Evolutionary conservation across 768 basidiomycete genomes (phyloP).

Genomic region (Imleria badia): DNA sequence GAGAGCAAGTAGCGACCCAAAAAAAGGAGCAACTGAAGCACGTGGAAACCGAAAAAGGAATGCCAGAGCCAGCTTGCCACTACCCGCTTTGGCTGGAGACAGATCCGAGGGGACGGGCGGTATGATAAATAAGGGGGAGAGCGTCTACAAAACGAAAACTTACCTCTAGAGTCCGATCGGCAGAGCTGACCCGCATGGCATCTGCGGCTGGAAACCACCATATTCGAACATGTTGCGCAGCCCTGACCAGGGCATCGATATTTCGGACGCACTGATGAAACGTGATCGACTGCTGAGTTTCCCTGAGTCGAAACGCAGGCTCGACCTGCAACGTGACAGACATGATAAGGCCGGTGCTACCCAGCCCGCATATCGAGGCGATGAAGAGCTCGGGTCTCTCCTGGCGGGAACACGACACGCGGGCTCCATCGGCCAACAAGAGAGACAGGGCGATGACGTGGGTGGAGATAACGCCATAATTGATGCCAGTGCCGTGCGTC

Average conservation of each 20-base stretch:
- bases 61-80: slow-evolving; percentile 67
- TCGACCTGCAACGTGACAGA: slow-evolving; percentile 77
- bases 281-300: slow-evolving; percentile 57
- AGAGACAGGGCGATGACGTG: slow-evolving; percentile 75
- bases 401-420: slow-evolving; percentile 63
- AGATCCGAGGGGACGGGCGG: slow-evolving; percentile 7
- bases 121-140: slow-evolving; percentile 10
- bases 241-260: slow-evolving; percentile 53
- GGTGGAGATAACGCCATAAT: slow-evolving; percentile 78
- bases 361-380: slow-evolving; percentile 89
- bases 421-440: slow-evolving; percentile 72
- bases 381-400: slow-evolving; percentile 76
- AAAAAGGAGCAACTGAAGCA: slow-evolving; percentile 83
- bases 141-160: slow-evolving; percentile 26
- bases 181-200: slow-evolving; percentile 65
- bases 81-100: slow-evolving; percentile 47
- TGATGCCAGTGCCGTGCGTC: slow-evolving; percentile 88
- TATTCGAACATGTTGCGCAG: slow-evolving; percentile 87
- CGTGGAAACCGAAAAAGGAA: slow-evolving; percentile 72
- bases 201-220: slow-evolving; percentile 94
- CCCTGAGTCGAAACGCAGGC: slow-evolving; percentile 76
- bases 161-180: slow-evolving; percentile 79
- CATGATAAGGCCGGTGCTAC: slow-evolving; percentile 86
- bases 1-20: slow-evolving; percentile 61
- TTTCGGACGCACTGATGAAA: slow-evolving; percentile 63